Evolutionary conservation across 108 stramenopile genomes (phyloP).

Genomic region (Parietichytrium sp.): DNA sequence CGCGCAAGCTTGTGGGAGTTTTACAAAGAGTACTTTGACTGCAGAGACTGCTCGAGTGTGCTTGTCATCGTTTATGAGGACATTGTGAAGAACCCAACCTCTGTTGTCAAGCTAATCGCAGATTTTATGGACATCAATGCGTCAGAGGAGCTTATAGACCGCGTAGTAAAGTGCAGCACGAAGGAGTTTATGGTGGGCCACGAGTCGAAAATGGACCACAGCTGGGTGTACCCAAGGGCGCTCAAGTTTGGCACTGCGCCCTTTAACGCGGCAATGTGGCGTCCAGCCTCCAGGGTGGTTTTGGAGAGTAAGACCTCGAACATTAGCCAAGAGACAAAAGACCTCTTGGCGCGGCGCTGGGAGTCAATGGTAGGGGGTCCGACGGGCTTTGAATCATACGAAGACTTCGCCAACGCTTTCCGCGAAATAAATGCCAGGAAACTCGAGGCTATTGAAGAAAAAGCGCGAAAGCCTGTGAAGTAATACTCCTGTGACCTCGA

Average conservation of each 20-base stretch:
- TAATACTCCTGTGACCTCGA: too few species aligned
- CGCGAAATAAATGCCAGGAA: too few species aligned
- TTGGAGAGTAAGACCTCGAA: too few species aligned
- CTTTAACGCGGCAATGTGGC: too few species aligned
- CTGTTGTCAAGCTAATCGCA: neutral
- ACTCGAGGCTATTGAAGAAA: too few species aligned
- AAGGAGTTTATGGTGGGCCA: neutral
- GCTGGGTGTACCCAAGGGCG: too few species aligned
- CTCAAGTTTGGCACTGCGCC: too few species aligned
- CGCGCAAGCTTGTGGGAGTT: neutral
- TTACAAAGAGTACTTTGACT: neutral
- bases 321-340: too few species aligned
- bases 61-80: slow-evolving; percentile 19
- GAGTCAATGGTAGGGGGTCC: neutral
- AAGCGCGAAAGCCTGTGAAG: too few species aligned
- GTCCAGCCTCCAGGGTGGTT: too few species aligned
- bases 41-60: neutral
- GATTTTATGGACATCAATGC: slow-evolving; percentile 21
- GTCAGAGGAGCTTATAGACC: neutral
- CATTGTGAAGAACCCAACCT: neutral
- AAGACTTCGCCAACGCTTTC: neutral
- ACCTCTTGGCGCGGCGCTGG: too few species aligned
- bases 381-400: neutral
- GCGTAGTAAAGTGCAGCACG: neutral
- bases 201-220: slow-evolving; percentile 10